phyloP scores from a whole-genome alignment of 2,329 filamentous ascomycete species.

The Scedosporium minutisporum region DNA sequence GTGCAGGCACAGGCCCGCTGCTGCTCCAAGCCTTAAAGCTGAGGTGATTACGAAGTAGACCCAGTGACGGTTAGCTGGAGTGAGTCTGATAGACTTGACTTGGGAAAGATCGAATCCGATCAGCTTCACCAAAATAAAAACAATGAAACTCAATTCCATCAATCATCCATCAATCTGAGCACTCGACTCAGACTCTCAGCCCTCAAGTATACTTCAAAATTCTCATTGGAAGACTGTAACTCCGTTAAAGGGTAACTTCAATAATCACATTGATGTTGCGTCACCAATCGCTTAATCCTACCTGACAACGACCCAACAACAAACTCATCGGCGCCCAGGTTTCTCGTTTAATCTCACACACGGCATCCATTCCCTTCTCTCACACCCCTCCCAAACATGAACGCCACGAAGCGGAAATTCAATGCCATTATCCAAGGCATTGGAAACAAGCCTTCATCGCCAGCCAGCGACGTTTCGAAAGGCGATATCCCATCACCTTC shows the following conservation, averaged over 20 bases:
- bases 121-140: background rate
- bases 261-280: background rate
- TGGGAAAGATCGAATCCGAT: background rate
- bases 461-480: slow-evolving; percentile 7
- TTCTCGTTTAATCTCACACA: background rate
- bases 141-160: background rate
- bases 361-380: background rate
- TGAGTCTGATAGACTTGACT: too few species aligned
- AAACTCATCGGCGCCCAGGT: background rate
- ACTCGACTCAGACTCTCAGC: background rate
- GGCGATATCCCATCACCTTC: slow-evolving; percentile 9
- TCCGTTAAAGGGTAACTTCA: background rate
- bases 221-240: background rate
- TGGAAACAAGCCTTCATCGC: slow-evolving; percentile 1
- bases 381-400: slow-evolving; percentile 37
- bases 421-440: slow-evolving; percentile 63
- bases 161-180: background rate
- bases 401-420: slow-evolving; percentile 77
- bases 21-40: background rate
- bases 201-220: background rate
- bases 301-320: background rate
- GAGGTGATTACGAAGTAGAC: background rate
- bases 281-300: slow-evolving; percentile 6
- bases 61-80: background rate
- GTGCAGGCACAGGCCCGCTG: background rate